Evolutionary conservation across 768 basidiomycete genomes (phyloP), one percentile per base, ranked within the genome.

Genomic region (Russula foetens): DNA sequence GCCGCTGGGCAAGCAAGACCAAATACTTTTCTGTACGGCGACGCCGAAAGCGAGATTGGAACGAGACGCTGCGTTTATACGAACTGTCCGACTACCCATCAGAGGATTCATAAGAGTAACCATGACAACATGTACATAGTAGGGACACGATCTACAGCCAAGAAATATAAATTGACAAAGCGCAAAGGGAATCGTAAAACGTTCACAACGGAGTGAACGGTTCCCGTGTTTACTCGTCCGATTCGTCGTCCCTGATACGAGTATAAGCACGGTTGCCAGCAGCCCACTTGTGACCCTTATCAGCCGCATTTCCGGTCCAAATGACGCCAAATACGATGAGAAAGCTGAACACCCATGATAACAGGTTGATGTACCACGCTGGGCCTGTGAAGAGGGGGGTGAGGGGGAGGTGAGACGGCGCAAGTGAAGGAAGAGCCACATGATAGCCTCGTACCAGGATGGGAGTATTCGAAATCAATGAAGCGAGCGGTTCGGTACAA

Each of bases 21-120:
- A 79, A 83, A 65, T 93, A 92, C 68, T 93, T 93, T 69, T 92
- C 90, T 21, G 76, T 93, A 58, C 81, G 79, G 59, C 75, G 90
- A 63, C 74, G 91, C 67, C 76, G 90, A 64, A 93, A 93, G 72
- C 80, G 90, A 64, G 92, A 93, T 67, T 93, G 92, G 91, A 91
- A 91, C 66, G 91, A 93, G 73, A 90, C 86, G 5, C 72, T 93
- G 48, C 77, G 90, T 49, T 72, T 90, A 56, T 92, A 91, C 64
- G 90, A 92, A 65, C 79, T 88, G 62, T 85, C 90, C 19, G 90
- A 92, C 70, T 93, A 90, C 68, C 88, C 88, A 0, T 79, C 80
- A 15, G 84, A 85, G 28, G 76, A 77, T 4, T 66, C 67, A n/a
- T 69, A 62, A 52, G 21, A 24, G 53, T 33, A 33, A 41, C 29